Evolutionary conservation across 192 early-diverging fungal genomes (phyloP), one percentile per base, ranked within the genome.

Genomic region (Coemansia sp.): DNA sequence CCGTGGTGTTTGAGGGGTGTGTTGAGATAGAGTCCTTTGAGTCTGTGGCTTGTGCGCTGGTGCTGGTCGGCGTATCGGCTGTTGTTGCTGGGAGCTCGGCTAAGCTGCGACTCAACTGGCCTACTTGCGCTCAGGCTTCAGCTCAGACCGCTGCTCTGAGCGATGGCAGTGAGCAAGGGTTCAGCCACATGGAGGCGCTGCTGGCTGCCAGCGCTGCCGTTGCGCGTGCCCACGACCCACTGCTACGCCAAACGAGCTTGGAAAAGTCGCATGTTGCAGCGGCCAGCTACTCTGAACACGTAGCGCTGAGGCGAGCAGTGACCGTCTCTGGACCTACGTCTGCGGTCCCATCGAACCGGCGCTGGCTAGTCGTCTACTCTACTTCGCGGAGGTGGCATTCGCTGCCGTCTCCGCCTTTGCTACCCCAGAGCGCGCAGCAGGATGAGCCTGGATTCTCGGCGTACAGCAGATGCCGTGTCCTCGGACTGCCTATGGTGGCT

Each of bases 391-490:
- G 2, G 27, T 27, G 27, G 27, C 27, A 27, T 27, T 27, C 27
- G 27, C 27, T 27, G 27, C 27, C 27, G 27, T 27, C 27, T 57
- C 71, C 79, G 27, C 74, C 74, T 6, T 17, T 81, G 15, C 21
- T 31, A 2, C 38, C 64, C 0, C 60, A 50, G 25, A 36, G 27
- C 27, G 58, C 19, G 15, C 10, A 11, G 12, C 38, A 14, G 21
- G 29, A 32, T 0, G 75, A 73, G 48, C 74, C 79, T 2, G 64
- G 34, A 58, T 70, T 74, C 50, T 71, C 75, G 25, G 69, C 58
- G 21, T 82, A 82, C 62, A 82, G 80, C 53, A 61, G 80, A 4
- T 77, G 80, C 63, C 75, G 80, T 23, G 42, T 55, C 6, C 44
- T 82, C 15, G 27, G 19, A 0, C 42, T 73, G 41, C 64, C 79